Evolutionary conservation across 1,284 basidiomycete species (phyloP).

Genomic region (Mycosarcoma mackinlayi): DNA sequence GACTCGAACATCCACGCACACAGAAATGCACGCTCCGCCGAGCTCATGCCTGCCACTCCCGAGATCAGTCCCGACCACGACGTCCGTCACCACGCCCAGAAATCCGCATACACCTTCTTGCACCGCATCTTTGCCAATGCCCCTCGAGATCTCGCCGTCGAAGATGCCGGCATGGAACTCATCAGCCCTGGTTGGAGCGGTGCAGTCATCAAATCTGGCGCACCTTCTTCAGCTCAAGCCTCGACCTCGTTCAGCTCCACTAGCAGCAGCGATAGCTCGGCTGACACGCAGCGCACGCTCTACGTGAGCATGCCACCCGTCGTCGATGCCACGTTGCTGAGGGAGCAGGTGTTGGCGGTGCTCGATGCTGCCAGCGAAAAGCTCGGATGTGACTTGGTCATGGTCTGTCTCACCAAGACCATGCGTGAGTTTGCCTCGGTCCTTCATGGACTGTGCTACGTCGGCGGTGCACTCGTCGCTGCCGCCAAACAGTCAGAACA

Average conservation of each 20-base stretch:
- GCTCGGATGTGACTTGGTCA: conserved; percentile 51
- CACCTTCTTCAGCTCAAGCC: not conserved
- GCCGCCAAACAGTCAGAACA: conserved; percentile 12
- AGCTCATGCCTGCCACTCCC: conserved; percentile 58
- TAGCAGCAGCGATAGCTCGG: conserved; percentile 31
- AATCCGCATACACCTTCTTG: conserved; percentile 53
- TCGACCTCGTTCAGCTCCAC: conserved; percentile 24
- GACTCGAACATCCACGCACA: conserved; percentile 19
- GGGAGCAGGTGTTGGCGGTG: conserved; percentile 57
- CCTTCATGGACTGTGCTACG: conserved; percentile 62
- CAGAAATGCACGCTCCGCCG: conserved; percentile 14
- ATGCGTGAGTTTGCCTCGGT: conserved; percentile 51
- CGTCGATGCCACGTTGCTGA: conserved; percentile 44
- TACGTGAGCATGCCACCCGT: conserved; percentile 58
- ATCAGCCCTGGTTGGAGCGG: conserved; percentile 60
- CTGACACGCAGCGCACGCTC: conserved; percentile 51
- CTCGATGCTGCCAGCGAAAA: conserved; percentile 60
- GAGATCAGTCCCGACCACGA: conserved; percentile 59
- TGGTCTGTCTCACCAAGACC: conserved; percentile 51
- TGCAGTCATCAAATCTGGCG: conserved; percentile 51
- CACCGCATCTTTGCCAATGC: conserved; percentile 51
- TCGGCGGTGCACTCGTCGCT: conserved; percentile 56
- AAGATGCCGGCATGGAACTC: conserved; percentile 61
- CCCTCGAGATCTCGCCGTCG: conserved; percentile 23
- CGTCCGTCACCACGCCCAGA: conserved; percentile 51